These are phyloP conservation scores for Nitzschia palea DNA, from an alignment of 108 stramenopile species.

Conservation along the genomic window DNA sequence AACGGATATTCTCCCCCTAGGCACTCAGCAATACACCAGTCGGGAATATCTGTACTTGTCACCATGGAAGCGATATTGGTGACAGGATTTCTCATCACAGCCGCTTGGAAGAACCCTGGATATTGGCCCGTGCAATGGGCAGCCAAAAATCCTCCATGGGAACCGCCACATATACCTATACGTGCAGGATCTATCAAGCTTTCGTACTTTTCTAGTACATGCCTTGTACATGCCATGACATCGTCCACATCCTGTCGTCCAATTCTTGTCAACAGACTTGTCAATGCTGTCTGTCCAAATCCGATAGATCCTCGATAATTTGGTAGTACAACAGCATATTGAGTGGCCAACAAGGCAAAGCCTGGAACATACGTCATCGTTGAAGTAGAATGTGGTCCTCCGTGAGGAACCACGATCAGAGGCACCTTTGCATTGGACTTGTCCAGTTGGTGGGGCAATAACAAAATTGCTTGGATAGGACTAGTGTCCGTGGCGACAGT, in stretches of 20 bases:
- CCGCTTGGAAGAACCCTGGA: constrained; percentile 86
- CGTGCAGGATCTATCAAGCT: constrained; percentile 39
- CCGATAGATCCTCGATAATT: constrained; percentile 88
- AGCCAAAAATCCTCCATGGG: constrained; percentile 93
- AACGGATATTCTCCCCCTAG: constrained; percentile 67
- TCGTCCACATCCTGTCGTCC: constrained; percentile 80
- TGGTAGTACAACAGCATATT: constrained; percentile 78
- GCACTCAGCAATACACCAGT: constrained; percentile 88
- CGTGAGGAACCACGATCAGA: constrained; percentile 78
- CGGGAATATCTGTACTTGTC: constrained; percentile 91
- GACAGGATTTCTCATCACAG: constrained; percentile 91
- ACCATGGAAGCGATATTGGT: constrained; percentile 90
- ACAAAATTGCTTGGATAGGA: constrained; percentile 55
- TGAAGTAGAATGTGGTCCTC: constrained; percentile 72
- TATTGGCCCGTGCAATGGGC: constrained; percentile 80
- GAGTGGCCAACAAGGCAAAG: constrained; percentile 62
- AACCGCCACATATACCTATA: constrained; percentile 85
- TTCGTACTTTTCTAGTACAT: constrained; percentile 33
- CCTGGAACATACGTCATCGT: constrained; percentile 59
- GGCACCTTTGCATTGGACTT: constrained; percentile 44
- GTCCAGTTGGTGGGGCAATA: constrained; percentile 43
- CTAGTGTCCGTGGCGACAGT: constrained; percentile 34
- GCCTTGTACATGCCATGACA: constrained; percentile 55
- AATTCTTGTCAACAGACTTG: constrained; percentile 62
- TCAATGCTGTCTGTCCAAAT: constrained; percentile 69